Evolutionary conservation across 805 yeast species (phyloP), one percentile per base, ranked within the genome.

Genomic region (Candida verbasci): DNA sequence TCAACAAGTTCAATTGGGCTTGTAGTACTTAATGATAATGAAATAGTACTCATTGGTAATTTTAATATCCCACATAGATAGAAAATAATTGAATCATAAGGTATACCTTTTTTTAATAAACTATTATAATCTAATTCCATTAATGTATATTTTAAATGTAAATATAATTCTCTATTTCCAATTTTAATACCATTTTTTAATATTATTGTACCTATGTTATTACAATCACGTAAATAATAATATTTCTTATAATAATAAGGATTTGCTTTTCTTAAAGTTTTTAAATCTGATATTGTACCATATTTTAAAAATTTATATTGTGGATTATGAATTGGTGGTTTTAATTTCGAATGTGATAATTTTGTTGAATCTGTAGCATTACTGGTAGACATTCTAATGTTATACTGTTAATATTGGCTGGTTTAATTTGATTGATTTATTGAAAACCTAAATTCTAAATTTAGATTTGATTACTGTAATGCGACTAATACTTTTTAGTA

Each of bases 111-210:
- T 8, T 23, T 24, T 15, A 10, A 11, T 15, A 31, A 21, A 7
- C 5, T 16, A 6, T 22, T 16, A 15, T 21, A 21, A 7, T 12
- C 12, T n/a, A 31, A 10, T 8, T 12, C 4, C 9, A 8, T 11
- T 15, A 32, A 32, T 12, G 35, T 32, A 3, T 16, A 24, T 16
- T 12, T 24, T 11, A 32, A 10, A 32, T 32, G 35, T 16, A 8
- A 7, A 9, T 18, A 32, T 24, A 17, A 14, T 23, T 32, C 26
- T 12, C 25, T 10, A 6, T 17, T 24, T 9, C 15, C 11, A 22
- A 31, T 23, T 17, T 11, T 24, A n/a, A 31, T 15, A 4, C 20
- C 21, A 24, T n/a, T 11, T 31, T 31, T 31, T 5, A 28, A 17
- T 4, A 4, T n/a, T 9, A 31, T n/a, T 31, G n/a, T 7, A 12